These are phyloP conservation scores for Leonotis leonurus DNA, from an alignment of 257 asterid genomes.

Conservation along the genomic window DNA sequence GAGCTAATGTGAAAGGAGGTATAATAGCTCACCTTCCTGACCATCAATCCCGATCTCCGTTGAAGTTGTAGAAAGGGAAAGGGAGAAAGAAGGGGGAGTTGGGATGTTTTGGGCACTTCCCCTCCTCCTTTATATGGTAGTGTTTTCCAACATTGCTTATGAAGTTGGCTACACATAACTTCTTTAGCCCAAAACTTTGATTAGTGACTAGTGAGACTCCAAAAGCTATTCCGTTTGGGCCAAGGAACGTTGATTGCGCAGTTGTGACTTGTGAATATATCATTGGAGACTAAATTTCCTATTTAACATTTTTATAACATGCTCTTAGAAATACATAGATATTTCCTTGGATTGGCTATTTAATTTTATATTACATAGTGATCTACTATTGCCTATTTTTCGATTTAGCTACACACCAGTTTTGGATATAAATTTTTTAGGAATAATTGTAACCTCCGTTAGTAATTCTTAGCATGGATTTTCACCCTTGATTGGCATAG, in stretches of 20 bases:
- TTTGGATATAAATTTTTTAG: neutral
- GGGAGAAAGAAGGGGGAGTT: slow-evolving; percentile 13
- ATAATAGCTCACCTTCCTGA: slow-evolving; percentile 5
- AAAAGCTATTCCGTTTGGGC: slow-evolving; percentile 6
- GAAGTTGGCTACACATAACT: slow-evolving; percentile 11
- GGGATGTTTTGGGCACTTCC: neutral
- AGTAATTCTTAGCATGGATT: too few species aligned
- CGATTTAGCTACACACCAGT: neutral
- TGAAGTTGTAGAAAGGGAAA: slow-evolving; percentile 11
- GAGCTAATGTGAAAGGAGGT: neutral
- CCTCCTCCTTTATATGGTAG: slow-evolving; percentile 10
- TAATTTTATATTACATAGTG: neutral
- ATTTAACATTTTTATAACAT: too few species aligned
- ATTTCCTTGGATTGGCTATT: neutral
- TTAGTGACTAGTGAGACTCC: too few species aligned
- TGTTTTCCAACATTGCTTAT: slow-evolving; percentile 16
- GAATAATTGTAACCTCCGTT: neutral
- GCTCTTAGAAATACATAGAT: neutral
- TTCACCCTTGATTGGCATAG: too few species aligned
- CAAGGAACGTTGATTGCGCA: neutral
- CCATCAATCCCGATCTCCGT: neutral
- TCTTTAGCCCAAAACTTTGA: too few species aligned
- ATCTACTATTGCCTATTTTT: neutral
- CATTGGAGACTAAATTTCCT: neutral
- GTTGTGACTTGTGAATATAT: neutral